A percentile compares a stretch with the other conserved stretches of the same genome.
phyloP scores from a whole-genome alignment of 257 asterid genomes.

The Solanum acaule region DNA sequence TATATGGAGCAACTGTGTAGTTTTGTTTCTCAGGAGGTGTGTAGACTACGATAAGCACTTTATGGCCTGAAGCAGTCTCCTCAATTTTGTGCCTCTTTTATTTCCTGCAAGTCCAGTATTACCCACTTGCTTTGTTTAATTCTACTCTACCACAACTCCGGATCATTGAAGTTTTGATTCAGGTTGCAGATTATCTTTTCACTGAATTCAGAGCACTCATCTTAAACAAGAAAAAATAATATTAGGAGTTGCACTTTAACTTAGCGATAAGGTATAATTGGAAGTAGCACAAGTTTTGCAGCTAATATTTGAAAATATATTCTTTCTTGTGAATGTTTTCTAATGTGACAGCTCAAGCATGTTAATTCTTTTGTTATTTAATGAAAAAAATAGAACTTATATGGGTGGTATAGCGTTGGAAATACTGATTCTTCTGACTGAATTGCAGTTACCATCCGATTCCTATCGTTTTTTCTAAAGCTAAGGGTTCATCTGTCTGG shows the following conservation, averaged over 20 bases:
- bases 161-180: too few species aligned
- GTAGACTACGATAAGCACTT: not conserved
- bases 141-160: too few species aligned
- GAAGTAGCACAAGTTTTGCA: not conserved
- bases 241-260: too few species aligned
- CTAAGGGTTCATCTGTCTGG: slow-evolving; percentile 75
- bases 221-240: too few species aligned
- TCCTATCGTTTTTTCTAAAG: slow-evolving; percentile 85
- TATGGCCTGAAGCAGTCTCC: too few species aligned
- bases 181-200: too few species aligned
- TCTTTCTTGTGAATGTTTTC: not conserved
- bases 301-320: not conserved
- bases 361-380: not conserved
- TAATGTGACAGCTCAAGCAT: not conserved
- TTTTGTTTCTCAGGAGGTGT: not conserved
- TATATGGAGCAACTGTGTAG: not conserved
- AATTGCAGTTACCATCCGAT: slow-evolving; percentile 90
- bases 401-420: not conserved
- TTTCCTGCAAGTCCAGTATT: too few species aligned
- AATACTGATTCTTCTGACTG: slow-evolving; percentile 5
- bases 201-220: too few species aligned
- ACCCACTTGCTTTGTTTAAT: too few species aligned
- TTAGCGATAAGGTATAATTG: too few species aligned
- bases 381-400: not conserved
- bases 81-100: too few species aligned